phyloP scores from a whole-genome alignment of 2,329 filamentous ascomycete genomes.

The Talaromyces sp. region DNA sequence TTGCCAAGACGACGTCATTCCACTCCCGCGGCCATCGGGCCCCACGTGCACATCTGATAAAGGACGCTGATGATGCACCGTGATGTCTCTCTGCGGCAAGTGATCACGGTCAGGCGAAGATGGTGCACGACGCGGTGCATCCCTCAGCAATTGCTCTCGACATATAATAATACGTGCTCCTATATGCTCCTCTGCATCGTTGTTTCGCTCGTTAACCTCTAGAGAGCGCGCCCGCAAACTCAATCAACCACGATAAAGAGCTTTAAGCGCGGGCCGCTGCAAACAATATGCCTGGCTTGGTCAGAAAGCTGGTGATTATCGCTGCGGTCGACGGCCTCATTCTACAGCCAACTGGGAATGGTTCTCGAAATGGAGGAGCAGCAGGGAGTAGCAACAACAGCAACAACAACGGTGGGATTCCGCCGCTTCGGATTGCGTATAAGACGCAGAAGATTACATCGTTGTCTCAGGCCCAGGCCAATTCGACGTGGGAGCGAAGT shows the following conservation, averaged over 20 bases:
- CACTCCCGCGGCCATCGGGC: not conserved
- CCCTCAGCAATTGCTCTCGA: not conserved
- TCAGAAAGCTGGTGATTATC: constrained; percentile 73
- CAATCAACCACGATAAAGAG: not conserved
- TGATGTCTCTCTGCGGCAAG: not conserved
- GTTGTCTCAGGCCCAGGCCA: constrained; percentile 28
- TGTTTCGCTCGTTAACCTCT: not conserved
- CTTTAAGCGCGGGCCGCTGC: not conserved
- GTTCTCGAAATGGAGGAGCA: constrained; percentile 39
- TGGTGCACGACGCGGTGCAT: not conserved
- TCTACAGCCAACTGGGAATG: constrained; percentile 62
- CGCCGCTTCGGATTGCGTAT: constrained; percentile 66
- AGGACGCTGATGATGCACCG: not conserved
- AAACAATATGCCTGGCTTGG: constrained; percentile 66
- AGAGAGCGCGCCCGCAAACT: not conserved
- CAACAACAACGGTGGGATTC: constrained; percentile 11
- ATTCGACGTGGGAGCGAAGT: constrained; percentile 23
- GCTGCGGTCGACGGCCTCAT: constrained; percentile 78
- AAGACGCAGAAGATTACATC: constrained; percentile 49
- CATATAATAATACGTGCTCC: not conserved
- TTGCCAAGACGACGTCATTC: not conserved
- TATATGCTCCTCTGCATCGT: not conserved
- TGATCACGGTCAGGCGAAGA: not conserved
- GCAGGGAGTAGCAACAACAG: constrained; percentile 25
- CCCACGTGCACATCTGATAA: not conserved